phyloP scores from a whole-genome alignment of 2,329 filamentous ascomycete genomes.

The Trichoderma sp. region DNA sequence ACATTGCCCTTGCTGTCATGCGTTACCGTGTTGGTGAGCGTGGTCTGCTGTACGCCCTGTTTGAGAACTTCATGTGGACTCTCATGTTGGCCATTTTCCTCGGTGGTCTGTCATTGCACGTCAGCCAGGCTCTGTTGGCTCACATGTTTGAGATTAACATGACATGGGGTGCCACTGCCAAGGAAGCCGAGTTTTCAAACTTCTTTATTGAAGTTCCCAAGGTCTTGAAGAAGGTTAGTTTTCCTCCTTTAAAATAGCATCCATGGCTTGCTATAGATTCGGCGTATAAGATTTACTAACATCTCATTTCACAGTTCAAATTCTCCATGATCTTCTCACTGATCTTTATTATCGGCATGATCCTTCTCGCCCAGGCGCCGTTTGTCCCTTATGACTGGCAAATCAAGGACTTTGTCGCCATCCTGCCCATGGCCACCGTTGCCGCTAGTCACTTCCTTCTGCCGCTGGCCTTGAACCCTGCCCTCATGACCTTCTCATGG shows the following conservation, averaged over 20 bases:
- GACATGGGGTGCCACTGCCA: constrained; percentile 80
- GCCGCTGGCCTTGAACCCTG: constrained; percentile 73
- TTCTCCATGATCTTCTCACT: constrained; percentile 64
- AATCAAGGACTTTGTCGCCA: constrained; percentile 71
- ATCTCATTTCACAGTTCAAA: constrained; percentile 56
- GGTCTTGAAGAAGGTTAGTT: constrained; percentile 71
- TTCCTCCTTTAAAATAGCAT: constrained; percentile 26
- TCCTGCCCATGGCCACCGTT: constrained; percentile 73
- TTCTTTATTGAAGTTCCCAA: constrained; percentile 84
- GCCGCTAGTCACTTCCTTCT: constrained; percentile 66
- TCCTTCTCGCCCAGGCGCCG: constrained; percentile 60
- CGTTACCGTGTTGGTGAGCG: constrained; percentile 68
- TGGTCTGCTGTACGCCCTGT: constrained; percentile 54
- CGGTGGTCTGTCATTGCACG: constrained; percentile 75
- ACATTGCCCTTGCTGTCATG: constrained; percentile 69
- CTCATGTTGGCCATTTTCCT: constrained; percentile 76
- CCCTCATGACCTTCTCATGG: constrained; percentile 77
- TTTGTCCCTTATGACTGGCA: constrained; percentile 66
- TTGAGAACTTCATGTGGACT: constrained; percentile 72
- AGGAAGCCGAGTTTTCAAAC: constrained; percentile 77
- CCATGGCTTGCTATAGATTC: constrained; percentile 35
- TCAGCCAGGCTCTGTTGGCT: constrained; percentile 73
- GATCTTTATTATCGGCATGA: constrained; percentile 58
- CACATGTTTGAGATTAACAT: constrained; percentile 88
- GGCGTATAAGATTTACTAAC: constrained; percentile 23